Conservation (phyloP, 2,329 filamentous ascomycete genomes). For the Hymenoscyphus scutula region DNA sequence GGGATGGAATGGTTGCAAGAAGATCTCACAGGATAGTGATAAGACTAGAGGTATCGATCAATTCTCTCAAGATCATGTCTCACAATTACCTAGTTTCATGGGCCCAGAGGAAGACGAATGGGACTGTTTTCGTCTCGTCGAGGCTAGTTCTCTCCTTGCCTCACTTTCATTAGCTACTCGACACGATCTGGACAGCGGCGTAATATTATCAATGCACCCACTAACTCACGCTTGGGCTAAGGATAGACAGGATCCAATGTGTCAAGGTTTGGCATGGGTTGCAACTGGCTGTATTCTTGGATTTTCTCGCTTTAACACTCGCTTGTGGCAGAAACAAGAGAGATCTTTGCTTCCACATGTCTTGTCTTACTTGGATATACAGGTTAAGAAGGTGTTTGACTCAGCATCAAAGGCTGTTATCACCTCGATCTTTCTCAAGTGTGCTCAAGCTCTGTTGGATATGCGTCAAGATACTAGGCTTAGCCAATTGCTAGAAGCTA, state of each 20-base stretch:
- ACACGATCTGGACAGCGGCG: slow-evolving; percentile 11
- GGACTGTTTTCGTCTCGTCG: slow-evolving; percentile 32
- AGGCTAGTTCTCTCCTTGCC: slow-evolving; percentile 32
- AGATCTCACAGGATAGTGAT: slow-evolving; percentile 11
- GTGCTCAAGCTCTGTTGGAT: no score
- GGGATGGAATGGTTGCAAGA: slow-evolving; percentile 29
- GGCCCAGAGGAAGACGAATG: slow-evolving; percentile 27
- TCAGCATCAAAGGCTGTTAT: no score
- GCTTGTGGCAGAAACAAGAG: no score
- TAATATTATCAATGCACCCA: slow-evolving; percentile 33
- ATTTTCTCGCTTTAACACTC: slow-evolving; percentile 18
- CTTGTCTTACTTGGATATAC: no score
- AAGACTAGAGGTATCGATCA: slow-evolving; percentile 10
- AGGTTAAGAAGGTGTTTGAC: no score
- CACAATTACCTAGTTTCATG: slow-evolving; percentile 24
- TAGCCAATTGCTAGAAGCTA: no score
- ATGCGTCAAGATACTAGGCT: no score
- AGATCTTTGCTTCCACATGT: no score
- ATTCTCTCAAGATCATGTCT: slow-evolving; percentile 23
- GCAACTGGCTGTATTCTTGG: slow-evolving; percentile 22
- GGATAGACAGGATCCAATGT: slow-evolving; percentile 18
- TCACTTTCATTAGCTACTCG: slow-evolving; percentile 34
- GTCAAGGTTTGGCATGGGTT: slow-evolving; percentile 22
- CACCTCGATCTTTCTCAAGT: no score
- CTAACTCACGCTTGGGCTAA: slow-evolving; percentile 27